Evolutionary conservation across 768 basidiomycete genomes (phyloP), one percentile per base, ranked within the genome.

Genomic region (Strobilomyces dryophilus): DNA sequence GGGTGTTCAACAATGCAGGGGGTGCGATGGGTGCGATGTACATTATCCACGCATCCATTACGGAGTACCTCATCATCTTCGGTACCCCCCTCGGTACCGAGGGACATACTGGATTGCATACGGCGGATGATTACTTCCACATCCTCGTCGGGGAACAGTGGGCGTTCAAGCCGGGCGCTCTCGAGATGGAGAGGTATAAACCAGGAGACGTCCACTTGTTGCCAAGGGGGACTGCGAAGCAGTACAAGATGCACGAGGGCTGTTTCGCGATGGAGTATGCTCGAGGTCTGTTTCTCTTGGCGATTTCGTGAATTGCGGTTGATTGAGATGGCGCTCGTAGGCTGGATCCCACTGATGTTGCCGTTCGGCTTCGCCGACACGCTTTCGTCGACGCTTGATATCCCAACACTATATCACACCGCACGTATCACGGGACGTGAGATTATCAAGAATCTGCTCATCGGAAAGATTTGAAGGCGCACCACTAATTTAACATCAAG

Each of bases 1-100:
- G 95, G 95, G 82, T 97, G 24, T 89, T 95, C 73, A 98, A 85
- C 76, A 98, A 98, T 62, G 95, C 95, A 1, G 97, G 95, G 11
- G 97, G 97, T 54, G 94, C 94, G 1, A 98, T 95, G 95, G 94
- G 94, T 40, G 87, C 87, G 32, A 98, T 99, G 95, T 97, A 94
- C 69, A 80, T 98, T 72, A 91, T 98, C 58, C 97, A 98, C 64
- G 92, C 95, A 17, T 88, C 84, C 72, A 86, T 99, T 62, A 98
- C 95, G 10, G 97, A 99, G 75, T 99, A 95, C 74, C 81, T 92
- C 60, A 93, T 93, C 68, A 87, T 98, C 61, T 97, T 97, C 58
- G 95, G 97, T 5, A 95, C 95, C 1, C 93, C 97, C 0, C 78
- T 98, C 10, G 97, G 97, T 10, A 98, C 95, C 2, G 97, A 99